These are phyloP conservation scores for Striga hermonthica DNA, from an alignment of 305 asterid genomes.

Conservation along the genomic window DNA sequence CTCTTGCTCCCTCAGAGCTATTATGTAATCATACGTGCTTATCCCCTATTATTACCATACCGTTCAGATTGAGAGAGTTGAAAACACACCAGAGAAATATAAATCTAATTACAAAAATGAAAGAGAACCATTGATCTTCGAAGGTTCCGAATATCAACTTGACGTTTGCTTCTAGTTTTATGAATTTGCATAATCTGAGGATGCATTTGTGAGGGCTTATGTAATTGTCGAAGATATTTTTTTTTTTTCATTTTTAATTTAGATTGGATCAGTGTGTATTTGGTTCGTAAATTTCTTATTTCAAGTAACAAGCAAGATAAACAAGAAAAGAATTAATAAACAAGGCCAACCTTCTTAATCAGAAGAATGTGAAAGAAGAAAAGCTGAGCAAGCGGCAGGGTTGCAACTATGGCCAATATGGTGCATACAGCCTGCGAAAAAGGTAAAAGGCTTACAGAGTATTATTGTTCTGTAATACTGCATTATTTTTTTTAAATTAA, in stretches of 20 bases:
- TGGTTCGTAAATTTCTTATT: neutral
- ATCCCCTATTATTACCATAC: conserved; percentile 59
- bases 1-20: conserved; percentile 95
- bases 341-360: conserved; percentile 68
- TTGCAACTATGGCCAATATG: conserved; percentile 94
- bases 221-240: neutral
- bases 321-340: conserved; percentile 8
- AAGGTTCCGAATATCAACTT: neutral
- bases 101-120: neutral
- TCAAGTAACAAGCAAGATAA: neutral
- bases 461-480: neutral
- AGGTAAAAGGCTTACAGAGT: neutral
- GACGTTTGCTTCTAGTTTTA: neutral
- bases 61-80: conserved; percentile 20
- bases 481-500: neutral
- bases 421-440: conserved; percentile 78
- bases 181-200: neutral
- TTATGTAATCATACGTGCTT: conserved; percentile 93
- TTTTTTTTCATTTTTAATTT: neutral
- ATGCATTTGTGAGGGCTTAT: neutral
- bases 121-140: neutral
- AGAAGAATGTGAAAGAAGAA: conserved; percentile 99
- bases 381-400: conserved; percentile 89
- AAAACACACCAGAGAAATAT: neutral
- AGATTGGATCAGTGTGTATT: neutral